These are phyloP conservation scores for Colletotrichum nymphaeae DNA, from an alignment of 2,329 filamentous ascomycete genomes.

Conservation along the genomic window DNA sequence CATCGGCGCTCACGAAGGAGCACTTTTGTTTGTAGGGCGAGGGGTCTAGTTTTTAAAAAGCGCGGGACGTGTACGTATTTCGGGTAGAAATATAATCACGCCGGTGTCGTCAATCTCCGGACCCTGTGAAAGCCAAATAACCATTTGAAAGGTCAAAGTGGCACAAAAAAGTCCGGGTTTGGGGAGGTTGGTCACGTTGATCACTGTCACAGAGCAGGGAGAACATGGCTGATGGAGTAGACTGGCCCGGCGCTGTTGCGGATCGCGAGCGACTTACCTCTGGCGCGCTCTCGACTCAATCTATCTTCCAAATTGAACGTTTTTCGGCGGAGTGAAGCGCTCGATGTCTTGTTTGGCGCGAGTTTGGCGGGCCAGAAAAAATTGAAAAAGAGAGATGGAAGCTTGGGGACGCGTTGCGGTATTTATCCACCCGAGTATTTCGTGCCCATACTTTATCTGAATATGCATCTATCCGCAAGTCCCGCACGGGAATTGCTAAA, in stretches of 20 bases:
- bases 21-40: neutral
- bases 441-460: neutral
- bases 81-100: neutral
- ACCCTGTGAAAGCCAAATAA: neutral
- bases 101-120: neutral
- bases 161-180: neutral
- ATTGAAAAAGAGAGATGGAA: neutral
- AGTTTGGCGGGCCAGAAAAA: no score
- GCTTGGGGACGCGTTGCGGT: neutral
- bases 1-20: neutral
- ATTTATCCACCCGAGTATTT: neutral
- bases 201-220: no score
- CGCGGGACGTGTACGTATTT: neutral
- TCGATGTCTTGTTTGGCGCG: neutral
- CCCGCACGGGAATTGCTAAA: neutral
- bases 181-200: neutral
- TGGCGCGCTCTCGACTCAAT: neutral
- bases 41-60: neutral
- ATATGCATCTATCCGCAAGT: neutral
- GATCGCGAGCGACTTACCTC: neutral
- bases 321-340: no score
- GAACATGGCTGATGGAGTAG: no score
- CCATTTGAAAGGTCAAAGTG: neutral
- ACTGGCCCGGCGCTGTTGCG: neutral
- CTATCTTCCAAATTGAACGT: fast-evolving